Percentiles rank a stretch among this genome's conserved stretches.
phyloP scores from a whole-genome alignment of 192 early-diverging fungal genomes.

The Coemansia sp. region DNA sequence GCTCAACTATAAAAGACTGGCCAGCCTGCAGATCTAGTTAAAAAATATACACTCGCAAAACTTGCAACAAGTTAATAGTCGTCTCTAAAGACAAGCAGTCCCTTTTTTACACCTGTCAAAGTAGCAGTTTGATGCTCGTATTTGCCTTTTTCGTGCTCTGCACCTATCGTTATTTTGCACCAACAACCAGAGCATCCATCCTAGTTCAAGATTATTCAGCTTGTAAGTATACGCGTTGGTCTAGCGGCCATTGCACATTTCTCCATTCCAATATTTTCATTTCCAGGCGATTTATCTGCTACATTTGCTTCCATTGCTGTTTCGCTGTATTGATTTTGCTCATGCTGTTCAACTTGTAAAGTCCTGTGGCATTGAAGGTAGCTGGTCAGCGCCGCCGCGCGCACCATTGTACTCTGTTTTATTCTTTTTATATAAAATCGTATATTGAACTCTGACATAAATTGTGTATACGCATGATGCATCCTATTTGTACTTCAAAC shows the following conservation, averaged over 20 bases:
- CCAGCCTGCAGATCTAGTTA: neutral
- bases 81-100: neutral
- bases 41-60: neutral
- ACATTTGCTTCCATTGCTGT: neutral
- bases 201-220: no score
- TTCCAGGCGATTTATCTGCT: neutral
- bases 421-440: neutral
- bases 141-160: neutral
- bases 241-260: no score
- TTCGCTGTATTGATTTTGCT: no score
- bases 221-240: no score
- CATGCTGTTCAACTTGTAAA: neutral
- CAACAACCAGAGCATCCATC: neutral
- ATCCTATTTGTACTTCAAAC: neutral
- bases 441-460: slow-evolving; percentile 1
- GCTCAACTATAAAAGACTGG: neutral
- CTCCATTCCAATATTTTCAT: no score
- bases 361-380: neutral
- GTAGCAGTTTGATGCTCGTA: neutral
- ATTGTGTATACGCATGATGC: slow-evolving; percentile 1
- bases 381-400: neutral
- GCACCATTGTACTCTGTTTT: neutral
- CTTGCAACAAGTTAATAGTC: neutral
- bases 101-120: neutral
- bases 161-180: neutral